Evolutionary conservation across 176 grass and related monocot species (phyloP).

Genomic region (Lolium rigidum): DNA sequence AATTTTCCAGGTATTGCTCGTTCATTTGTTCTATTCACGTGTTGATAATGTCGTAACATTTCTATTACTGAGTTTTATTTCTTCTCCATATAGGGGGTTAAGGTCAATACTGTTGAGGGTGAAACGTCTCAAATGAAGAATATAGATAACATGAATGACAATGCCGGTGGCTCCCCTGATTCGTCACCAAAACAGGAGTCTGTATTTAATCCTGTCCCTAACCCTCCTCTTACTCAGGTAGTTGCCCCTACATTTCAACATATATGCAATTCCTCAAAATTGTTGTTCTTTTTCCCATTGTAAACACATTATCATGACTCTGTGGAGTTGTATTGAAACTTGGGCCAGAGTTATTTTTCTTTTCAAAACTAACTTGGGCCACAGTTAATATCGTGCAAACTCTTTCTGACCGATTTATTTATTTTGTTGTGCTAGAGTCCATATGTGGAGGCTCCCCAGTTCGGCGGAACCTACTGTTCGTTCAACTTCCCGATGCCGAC

Average conservation of each 20-base stretch:
- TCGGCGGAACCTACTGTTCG: constrained; percentile 54
- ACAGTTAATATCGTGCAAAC: not conserved
- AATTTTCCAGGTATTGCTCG: constrained; percentile 84
- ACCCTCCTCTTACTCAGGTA: constrained; percentile 68
- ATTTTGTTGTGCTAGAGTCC: constrained; percentile 72
- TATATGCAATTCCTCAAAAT: constrained; percentile 1
- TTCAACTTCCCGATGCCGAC: constrained; percentile 87
- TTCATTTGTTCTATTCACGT: constrained; percentile 8
- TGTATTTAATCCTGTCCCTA: constrained; percentile 56
- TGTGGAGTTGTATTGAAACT: not conserved
- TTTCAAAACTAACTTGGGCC: not conserved
- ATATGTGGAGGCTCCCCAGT: constrained; percentile 90
- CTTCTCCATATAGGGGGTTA: constrained; percentile 61
- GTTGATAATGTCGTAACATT: constrained; percentile 10
- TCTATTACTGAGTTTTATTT: constrained; percentile 42
- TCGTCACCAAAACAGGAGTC: constrained; percentile 62
- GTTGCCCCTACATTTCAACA: not conserved
- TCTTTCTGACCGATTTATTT: constrained; percentile 1
- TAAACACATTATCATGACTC: constrained; percentile 15
- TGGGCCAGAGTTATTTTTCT: not conserved
- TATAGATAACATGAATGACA: constrained; percentile 65
- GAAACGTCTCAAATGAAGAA: constrained; percentile 62
- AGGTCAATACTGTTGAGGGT: constrained; percentile 58
- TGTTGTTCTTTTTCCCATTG: not conserved
- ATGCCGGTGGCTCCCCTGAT: constrained; percentile 84